Evolutionary conservation across 495 filamentous ascomycete genomes (phyloP).

Genomic region (Neurospora sp.): DNA sequence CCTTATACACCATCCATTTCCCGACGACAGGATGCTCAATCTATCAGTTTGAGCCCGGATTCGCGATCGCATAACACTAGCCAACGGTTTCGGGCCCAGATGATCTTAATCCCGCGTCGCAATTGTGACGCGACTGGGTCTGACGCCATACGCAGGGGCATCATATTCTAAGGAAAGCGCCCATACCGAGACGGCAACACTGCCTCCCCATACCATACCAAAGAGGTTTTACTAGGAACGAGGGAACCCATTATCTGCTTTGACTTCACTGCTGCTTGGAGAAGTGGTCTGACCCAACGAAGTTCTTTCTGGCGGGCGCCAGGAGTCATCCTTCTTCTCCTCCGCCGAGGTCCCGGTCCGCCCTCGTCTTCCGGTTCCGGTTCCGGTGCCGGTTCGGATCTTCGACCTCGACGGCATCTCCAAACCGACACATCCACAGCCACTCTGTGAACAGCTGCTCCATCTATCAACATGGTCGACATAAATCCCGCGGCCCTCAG

Average conservation of each 20-base stretch:
- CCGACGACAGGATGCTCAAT: constrained; percentile 23
- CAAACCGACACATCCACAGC: neutral
- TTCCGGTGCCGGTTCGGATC: constrained; percentile 8
- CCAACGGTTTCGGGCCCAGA: constrained; percentile 23
- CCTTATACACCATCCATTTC: constrained; percentile 18
- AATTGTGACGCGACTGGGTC: constrained; percentile 35
- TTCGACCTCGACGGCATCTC: constrained; percentile 4
- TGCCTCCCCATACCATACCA: neutral
- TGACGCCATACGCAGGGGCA: constrained; percentile 6
- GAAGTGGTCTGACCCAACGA: neutral
- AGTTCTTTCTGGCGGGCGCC: neutral
- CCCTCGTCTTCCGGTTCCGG: constrained; percentile 3
- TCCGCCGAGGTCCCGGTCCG: neutral
- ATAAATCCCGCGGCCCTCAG: constrained; percentile 79
- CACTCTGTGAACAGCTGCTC: neutral
- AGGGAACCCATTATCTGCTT: neutral
- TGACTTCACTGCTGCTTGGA: neutral
- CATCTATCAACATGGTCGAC: constrained; percentile 52
- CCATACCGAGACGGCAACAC: neutral
- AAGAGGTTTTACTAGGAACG: neutral
- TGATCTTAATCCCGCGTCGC: constrained; percentile 31
- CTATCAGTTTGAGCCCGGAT: constrained; percentile 25
- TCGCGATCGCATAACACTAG: constrained; percentile 29
- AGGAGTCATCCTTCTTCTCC: neutral
- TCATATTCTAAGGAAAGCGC: neutral